A percentile compares a stretch with the other conserved stretches of the same genome.
Conservation (phyloP, 2,329 filamentous ascomycete species). For the Dactylellina leptospora region DNA sequence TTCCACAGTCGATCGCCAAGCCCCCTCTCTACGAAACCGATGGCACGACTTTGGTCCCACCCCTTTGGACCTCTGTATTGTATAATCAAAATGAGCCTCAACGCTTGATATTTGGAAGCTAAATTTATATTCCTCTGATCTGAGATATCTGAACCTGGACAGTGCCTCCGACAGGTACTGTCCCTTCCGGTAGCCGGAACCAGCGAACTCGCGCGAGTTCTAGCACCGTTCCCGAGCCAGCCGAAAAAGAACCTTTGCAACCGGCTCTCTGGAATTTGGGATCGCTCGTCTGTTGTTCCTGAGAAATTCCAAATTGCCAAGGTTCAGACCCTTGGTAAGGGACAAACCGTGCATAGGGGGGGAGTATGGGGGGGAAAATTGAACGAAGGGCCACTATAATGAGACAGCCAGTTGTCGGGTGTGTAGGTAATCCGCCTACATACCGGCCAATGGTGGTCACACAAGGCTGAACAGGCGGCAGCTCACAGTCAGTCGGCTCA, state of each 20-base stretch:
- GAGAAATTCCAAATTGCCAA: conserved; percentile 53
- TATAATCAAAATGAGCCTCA: conserved; percentile 12
- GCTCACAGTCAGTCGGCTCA: conserved; percentile 14
- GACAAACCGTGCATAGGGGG: conserved; percentile 33
- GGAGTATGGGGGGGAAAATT: conserved; percentile 42
- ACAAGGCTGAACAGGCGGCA: conserved; percentile 53
- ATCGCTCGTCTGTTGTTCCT: conserved; percentile 12
- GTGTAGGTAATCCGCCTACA: conserved; percentile 13
- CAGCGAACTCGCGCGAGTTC: too few species aligned
- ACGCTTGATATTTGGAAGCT: conserved; percentile 13
- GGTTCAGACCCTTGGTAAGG: conserved; percentile 6
- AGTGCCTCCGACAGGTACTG: too few species aligned
- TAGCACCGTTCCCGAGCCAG: conserved; percentile 11
- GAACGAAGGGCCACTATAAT: conserved; percentile 30
- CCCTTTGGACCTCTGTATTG: neutral
- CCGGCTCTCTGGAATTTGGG: conserved; percentile 19
- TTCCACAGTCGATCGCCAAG: neutral
- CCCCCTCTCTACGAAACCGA: too few species aligned
- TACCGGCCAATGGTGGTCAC: conserved; percentile 28
- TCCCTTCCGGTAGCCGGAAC: conserved; percentile 8
- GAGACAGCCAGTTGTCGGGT: conserved; percentile 19
- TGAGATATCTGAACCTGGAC: conserved; percentile 6
- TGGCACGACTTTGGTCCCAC: too few species aligned
- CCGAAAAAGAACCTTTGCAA: conserved; percentile 9
- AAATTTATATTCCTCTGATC: conserved; percentile 26